A percentile compares a stretch with the other conserved stretches of the same genome.
phyloP scores from a whole-genome alignment of 805 yeast species.

The Barnettozyma sp. region DNA sequence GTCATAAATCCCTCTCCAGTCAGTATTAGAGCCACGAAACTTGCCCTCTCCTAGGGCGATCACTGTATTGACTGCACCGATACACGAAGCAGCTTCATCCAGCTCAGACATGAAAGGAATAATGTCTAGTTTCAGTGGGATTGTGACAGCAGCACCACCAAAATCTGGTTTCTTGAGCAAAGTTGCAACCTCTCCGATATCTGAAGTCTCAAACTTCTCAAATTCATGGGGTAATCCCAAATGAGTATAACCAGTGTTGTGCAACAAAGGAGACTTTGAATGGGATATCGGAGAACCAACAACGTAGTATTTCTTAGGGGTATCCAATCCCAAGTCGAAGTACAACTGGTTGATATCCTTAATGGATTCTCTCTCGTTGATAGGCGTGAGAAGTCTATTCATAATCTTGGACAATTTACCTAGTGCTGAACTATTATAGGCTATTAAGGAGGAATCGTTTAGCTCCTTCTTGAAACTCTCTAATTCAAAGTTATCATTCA shows the following conservation, averaged over 20 bases:
- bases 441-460: constrained; percentile 56
- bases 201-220: constrained; percentile 57
- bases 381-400: constrained; percentile 75
- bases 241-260: constrained; percentile 68
- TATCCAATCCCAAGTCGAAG: constrained; percentile 55
- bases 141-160: constrained; percentile 95
- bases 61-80: constrained; percentile 94
- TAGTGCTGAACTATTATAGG: constrained; percentile 68
- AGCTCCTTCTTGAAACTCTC: constrained; percentile 63
- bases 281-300: constrained; percentile 80
- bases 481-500: constrained; percentile 62
- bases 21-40: constrained; percentile 85
- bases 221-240: constrained; percentile 75
- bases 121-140: constrained; percentile 83
- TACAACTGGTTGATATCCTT: constrained; percentile 54
- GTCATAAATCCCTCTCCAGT: constrained; percentile 82
- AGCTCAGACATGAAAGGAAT: constrained; percentile 58
- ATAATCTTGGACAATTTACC: constrained; percentile 79
- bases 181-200: constrained; percentile 49
- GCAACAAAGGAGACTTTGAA: constrained; percentile 85
- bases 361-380: constrained; percentile 63
- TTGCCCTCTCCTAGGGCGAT: constrained; percentile 43
- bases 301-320: constrained; percentile 54
- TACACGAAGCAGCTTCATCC: constrained; percentile 67
- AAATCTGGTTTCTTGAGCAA: constrained; percentile 46